Evolutionary conservation across 805 yeast species (phyloP).

Genomic region (Myxozyma mucilagina): DNA sequence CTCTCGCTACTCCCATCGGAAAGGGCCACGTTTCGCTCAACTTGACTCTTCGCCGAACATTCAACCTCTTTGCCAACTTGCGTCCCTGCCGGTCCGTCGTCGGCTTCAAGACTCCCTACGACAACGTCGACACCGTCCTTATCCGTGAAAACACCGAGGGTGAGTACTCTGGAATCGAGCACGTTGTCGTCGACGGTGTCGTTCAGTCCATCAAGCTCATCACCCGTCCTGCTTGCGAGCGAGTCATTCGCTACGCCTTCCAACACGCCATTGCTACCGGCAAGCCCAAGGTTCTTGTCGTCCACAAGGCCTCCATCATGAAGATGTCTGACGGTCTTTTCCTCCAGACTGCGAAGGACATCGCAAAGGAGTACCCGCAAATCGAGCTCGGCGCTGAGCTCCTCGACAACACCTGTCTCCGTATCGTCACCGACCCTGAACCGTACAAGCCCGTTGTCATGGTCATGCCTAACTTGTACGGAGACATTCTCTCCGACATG

Average conservation of each 20-base stretch:
- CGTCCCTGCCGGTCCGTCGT: slow-evolving; percentile 93
- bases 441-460: slow-evolving; percentile 81
- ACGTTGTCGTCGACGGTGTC: slow-evolving; percentile 96
- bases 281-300: slow-evolving; percentile 87
- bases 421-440: slow-evolving; percentile 83
- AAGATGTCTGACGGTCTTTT: slow-evolving; percentile 97
- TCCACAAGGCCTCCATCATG: slow-evolving; percentile 98
- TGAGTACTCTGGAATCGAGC: slow-evolving; percentile 99
- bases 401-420: slow-evolving; percentile 93
- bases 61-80: slow-evolving; percentile 93
- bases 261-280: slow-evolving; percentile 89
- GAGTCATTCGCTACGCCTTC: slow-evolving; percentile 94
- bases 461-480: slow-evolving; percentile 99
- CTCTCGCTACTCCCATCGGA: slow-evolving; percentile 94
- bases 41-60: slow-evolving; percentile 95
- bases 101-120: slow-evolving; percentile 90
- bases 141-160: slow-evolving; percentile 99
- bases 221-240: slow-evolving; percentile 94
- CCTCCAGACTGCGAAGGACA: slow-evolving; percentile 84
- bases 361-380: slow-evolving; percentile 90
- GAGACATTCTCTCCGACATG: slow-evolving; percentile 97
- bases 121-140: slow-evolving; percentile 87
- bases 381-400: slow-evolving; percentile 79
- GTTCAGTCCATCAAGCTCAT: slow-evolving; percentile 97
- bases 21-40: slow-evolving; percentile 98